Base-by-base conservation (phyloP, 805 yeast genomes). In the Vanderwaltozyma yarrowii region DNA sequence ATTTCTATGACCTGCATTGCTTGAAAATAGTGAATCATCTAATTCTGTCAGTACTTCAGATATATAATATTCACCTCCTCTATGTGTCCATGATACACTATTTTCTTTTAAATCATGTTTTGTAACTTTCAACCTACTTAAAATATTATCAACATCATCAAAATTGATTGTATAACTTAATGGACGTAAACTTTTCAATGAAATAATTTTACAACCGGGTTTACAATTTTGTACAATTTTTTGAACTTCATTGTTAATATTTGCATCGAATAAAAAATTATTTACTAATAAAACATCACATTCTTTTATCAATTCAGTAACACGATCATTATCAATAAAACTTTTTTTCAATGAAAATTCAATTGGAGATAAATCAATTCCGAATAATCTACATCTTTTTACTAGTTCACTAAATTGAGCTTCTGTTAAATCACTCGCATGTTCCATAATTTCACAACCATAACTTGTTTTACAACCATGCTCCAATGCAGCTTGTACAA, bases 361-460 rank as follows among this genome's bases (percentile, higher is more conserved):
- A 13, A 78, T 67, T 7, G 64, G 54, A 6, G 84, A 79, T 4
- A 74, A 65, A 13, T 65, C 67, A 15, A 88, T 47, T 0, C 96
- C 95, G 57, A 76, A 76, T 3, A 77, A 60, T 30, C 62, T 61
- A 36, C 80, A 67, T 38, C 94, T 70, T 32, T 67, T 69, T 37
- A 62, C 54, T 39, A 86, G 69, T 46, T 80, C 87, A 2, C 46
- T 49, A 19, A 64, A 60, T 56, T 88, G 96, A 16, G 63, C 44
- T 30, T 66, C 68, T 1, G 89, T 80, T 35, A 87, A 64, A 6
- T 66, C 64, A 10, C 88, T 80, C 0, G 96, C 94, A 46, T 79
- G 78, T 14, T 71, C 73, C 94, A 87, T 87, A 34, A 88, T 73
- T 55, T 88, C 96, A 59, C 89, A 84, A 1, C 96, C 96, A 51